A percentile compares a stretch with the other conserved stretches of the same genome.
These are phyloP conservation scores for Fraxinus greggii DNA, from an alignment of 305 asterid genomes.

Conservation along the genomic window DNA sequence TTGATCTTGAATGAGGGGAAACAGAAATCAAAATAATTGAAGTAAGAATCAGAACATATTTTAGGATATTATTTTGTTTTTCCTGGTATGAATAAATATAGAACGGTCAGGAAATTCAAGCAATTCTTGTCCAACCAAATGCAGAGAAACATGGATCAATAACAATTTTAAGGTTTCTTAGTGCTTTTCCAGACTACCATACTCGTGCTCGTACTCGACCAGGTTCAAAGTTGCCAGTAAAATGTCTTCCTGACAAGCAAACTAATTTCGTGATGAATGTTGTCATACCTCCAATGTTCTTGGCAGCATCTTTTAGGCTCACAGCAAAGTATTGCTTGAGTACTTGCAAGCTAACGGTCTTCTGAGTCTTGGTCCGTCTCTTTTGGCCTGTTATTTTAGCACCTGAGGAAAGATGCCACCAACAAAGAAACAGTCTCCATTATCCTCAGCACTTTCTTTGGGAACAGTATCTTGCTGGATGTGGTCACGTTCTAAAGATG, in stretches of 20 bases:
- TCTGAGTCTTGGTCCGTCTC: conserved; percentile 63
- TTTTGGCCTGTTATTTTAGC: conserved; percentile 41
- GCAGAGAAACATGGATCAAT: not conserved
- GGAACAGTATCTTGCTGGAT: conserved; percentile 34
- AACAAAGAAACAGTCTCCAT: conserved; percentile 36
- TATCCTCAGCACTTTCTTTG: conserved; percentile 30
- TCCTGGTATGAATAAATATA: not conserved
- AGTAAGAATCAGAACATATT: not conserved
- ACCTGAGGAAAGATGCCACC: conserved; percentile 34
- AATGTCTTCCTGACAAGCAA: not conserved
- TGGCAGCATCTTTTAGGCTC: conserved; percentile 84
- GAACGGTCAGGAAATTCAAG: not conserved
- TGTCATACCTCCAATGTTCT: conserved; percentile 65
- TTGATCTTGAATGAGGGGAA: not conserved
- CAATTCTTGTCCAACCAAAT: not conserved
- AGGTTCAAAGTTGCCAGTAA: not conserved
- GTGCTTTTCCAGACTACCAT: not conserved
- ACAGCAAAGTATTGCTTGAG: conserved; percentile 71
- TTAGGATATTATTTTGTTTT: not conserved
- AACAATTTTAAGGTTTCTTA: not conserved
- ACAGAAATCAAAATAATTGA: not conserved
- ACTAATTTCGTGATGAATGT: not conserved
- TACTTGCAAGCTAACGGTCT: conserved; percentile 63
- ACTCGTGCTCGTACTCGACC: not conserved
- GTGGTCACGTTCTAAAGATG: conserved; percentile 31